Percentiles rank a stretch among this genome's conserved stretches.
phyloP scores from a whole-genome alignment of 495 filamentous ascomycete species.

The Stereocaulon alpinum region DNA sequence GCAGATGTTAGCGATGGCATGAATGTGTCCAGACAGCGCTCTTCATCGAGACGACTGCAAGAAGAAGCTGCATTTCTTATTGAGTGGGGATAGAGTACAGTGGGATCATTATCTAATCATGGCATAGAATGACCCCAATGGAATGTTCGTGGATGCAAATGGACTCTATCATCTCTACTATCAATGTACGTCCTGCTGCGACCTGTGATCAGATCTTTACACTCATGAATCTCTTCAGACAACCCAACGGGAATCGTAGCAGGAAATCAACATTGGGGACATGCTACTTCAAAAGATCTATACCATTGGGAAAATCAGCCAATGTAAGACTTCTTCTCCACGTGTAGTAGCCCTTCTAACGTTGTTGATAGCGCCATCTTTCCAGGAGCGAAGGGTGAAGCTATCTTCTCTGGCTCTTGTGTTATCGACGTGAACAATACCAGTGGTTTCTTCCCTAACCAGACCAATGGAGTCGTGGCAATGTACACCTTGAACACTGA shows the following conservation, averaged over 20 bases:
- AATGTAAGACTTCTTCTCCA: constrained; percentile 19
- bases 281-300: constrained; percentile 41
- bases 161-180: constrained; percentile 47
- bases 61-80: not conserved
- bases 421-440: constrained; percentile 47
- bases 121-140: constrained; percentile 45
- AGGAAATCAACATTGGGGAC: constrained; percentile 46
- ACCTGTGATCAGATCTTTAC: not conserved
- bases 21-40: not conserved
- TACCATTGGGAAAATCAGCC: constrained; percentile 44
- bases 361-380: constrained; percentile 30
- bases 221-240: constrained; percentile 22
- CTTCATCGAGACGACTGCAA: not conserved
- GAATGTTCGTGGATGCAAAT: constrained; percentile 39
- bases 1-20: not conserved
- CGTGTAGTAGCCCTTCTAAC: not conserved
- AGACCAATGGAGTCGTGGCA: constrained; percentile 42
- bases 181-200: constrained; percentile 29
- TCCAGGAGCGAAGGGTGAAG: constrained; percentile 35
- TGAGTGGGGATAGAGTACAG: not conserved
- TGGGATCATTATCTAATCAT: not conserved
- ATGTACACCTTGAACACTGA: constrained; percentile 42
- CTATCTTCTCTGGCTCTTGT: constrained; percentile 43
- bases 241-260: constrained; percentile 38
- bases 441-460: constrained; percentile 43